Evolutionary conservation across 2,329 filamentous ascomycete species (phyloP).

Genomic region (Aspergillus hortae): DNA sequence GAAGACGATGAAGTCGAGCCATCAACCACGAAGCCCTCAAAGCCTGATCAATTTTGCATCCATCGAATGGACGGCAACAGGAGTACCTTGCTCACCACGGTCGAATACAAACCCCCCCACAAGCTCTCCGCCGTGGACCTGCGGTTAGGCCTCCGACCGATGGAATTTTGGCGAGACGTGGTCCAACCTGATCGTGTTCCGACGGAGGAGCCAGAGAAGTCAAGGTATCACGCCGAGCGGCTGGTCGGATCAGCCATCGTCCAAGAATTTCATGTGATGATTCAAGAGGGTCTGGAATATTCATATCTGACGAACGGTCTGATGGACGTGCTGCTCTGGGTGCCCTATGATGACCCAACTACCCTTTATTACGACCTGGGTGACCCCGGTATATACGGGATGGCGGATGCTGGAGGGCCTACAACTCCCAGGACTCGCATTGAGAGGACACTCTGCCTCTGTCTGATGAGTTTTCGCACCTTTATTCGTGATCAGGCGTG

Average conservation of each 20-base stretch:
- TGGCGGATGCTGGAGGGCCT: too few species aligned
- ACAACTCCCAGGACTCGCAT: conserved; percentile 3
- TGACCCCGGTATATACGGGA: conserved; percentile 3
- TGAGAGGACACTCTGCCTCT: conserved; percentile 19
- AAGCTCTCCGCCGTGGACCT: conserved; percentile 12
- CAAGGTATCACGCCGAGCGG: conserved; percentile 20
- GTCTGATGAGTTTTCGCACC: conserved; percentile 20
- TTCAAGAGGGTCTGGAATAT: conserved; percentile 24
- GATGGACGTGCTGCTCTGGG: conserved; percentile 14
- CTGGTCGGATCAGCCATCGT: conserved; percentile 20
- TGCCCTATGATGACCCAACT: conserved; percentile 21
- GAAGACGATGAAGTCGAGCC: neutral
- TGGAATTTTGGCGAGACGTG: conserved; percentile 18
- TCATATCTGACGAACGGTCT: conserved; percentile 25
- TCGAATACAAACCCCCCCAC: conserved; percentile 16
- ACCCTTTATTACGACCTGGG: conserved; percentile 23
- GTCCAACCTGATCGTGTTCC: conserved; percentile 15
- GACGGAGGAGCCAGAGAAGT: conserved; percentile 12
- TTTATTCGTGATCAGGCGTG: conserved; percentile 19
- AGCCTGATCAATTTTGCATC: conserved; percentile 23
- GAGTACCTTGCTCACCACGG: conserved; percentile 8
- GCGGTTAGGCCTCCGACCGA: conserved; percentile 5
- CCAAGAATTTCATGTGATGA: conserved; percentile 30
- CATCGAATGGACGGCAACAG: conserved; percentile 9
- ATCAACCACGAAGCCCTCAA: conserved; percentile 6